These are phyloP conservation scores for Annulohypoxylon stygium DNA, from an alignment of 495 filamentous ascomycete species.

Conservation along the genomic window DNA sequence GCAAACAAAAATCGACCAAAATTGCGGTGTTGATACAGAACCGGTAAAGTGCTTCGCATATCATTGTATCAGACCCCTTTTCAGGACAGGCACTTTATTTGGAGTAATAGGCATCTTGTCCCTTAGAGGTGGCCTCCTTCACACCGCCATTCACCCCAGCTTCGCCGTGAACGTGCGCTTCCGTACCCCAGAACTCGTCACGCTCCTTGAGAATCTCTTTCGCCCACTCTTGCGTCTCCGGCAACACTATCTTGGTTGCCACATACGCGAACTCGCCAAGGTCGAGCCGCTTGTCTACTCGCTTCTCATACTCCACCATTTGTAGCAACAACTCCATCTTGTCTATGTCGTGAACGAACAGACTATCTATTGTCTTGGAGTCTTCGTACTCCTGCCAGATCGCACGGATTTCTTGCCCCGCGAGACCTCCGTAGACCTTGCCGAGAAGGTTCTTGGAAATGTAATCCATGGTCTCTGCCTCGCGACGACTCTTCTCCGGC, in stretches of 20 bases:
- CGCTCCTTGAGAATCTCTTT: constrained; percentile 81
- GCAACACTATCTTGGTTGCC: constrained; percentile 74
- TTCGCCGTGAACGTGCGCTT: constrained; percentile 58
- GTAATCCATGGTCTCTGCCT: constrained; percentile 90
- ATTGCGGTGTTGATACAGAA: constrained; percentile 4
- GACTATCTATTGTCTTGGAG: constrained; percentile 80
- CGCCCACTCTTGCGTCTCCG: constrained; percentile 85
- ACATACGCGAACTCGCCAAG: constrained; percentile 88
- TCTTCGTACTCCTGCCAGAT: constrained; percentile 97
- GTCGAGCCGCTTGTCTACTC: constrained; percentile 71
- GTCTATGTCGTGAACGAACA: constrained; percentile 96
- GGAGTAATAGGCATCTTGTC: constrained; percentile 60
- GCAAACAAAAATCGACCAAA: constrained; percentile 2
- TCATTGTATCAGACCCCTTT: constrained; percentile 33
- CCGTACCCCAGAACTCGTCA: constrained; percentile 74
- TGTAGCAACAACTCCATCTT: constrained; percentile 95
- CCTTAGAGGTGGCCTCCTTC: constrained; percentile 48
- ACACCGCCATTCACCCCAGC: constrained; percentile 57
- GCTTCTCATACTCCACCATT: constrained; percentile 96
- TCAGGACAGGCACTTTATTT: constrained; percentile 34
- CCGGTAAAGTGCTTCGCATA: constrained; percentile 2
- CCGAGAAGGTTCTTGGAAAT: constrained; percentile 79
- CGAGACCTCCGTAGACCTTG: constrained; percentile 74
- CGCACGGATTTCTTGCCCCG: constrained; percentile 75
- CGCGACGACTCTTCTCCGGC: constrained; percentile 86